A percentile compares a stretch with the other conserved stretches of the same genome.
phyloP scores from a whole-genome alignment of 495 filamentous ascomycete genomes.

The Bacidia rubella region DNA sequence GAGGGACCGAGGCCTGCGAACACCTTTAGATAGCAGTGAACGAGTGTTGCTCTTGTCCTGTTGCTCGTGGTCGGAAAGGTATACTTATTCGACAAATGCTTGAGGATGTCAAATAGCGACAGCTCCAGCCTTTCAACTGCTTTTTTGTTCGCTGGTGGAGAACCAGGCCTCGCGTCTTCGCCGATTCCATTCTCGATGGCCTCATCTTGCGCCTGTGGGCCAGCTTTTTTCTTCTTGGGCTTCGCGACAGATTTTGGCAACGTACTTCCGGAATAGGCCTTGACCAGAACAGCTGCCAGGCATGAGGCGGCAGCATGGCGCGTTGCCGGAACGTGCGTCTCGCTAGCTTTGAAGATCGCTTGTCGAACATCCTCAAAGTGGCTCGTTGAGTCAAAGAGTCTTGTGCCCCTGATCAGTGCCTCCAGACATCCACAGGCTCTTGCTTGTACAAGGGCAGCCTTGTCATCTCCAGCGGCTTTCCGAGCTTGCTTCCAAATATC shows the following conservation, averaged over 20 bases:
- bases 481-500: conserved; percentile 91
- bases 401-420: conserved; percentile 52
- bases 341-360: conserved; percentile 70
- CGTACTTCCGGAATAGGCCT: conserved; percentile 56
- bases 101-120: conserved; percentile 65
- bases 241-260: conserved; percentile 43
- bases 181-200: conserved; percentile 64
- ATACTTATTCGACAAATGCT: conserved; percentile 72
- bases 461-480: conserved; percentile 63
- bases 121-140: conserved; percentile 53
- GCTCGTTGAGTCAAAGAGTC: conserved; percentile 74
- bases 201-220: conserved; percentile 53
- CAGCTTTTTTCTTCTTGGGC: conserved; percentile 51
- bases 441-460: conserved; percentile 66
- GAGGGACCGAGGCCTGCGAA: conserved; percentile 60
- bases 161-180: conserved; percentile 58
- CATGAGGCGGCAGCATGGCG: conserved; percentile 81
- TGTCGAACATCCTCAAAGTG: conserved; percentile 81
- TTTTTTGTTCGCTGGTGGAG: conserved; percentile 54
- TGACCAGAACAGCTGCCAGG: conserved; percentile 63
- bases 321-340: conserved; percentile 58
- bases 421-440: conserved; percentile 72
- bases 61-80: conserved; percentile 67
- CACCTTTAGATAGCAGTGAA: conserved; percentile 72
- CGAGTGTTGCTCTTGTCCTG: conserved; percentile 67